Evolutionary conservation across 148 eudicot genomes (phyloP).

Genomic region (Chenopodium suecicum): DNA sequence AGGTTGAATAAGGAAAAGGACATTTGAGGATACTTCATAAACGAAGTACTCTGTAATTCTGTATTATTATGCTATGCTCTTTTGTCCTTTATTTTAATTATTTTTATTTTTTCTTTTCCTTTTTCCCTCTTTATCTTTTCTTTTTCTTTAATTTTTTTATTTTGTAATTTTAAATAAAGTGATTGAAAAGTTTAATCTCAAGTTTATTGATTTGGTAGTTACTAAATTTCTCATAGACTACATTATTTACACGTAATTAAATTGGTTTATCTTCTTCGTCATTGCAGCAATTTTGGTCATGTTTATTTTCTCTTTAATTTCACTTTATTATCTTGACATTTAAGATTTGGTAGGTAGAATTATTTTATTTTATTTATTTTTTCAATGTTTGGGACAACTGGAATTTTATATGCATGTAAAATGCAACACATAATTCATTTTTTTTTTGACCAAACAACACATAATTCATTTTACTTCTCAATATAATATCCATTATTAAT

Average conservation of each 20-base stretch:
- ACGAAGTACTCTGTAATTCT: background rate
- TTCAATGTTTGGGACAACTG: no score
- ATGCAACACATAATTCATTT: no score
- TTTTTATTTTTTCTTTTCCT: background rate
- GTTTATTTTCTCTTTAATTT: background rate
- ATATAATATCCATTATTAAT: no score
- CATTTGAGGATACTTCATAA: background rate
- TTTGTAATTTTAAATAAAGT: no score
- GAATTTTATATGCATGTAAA: no score
- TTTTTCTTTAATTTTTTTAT: background rate
- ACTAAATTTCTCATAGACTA: background rate
- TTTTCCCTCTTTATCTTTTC: background rate
- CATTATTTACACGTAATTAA: background rate
- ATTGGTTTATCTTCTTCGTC: background rate
- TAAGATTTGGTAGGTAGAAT: background rate
- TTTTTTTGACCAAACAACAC: no score
- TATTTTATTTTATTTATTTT: background rate
- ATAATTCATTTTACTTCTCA: no score
- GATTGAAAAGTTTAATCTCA: background rate
- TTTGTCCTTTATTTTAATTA: background rate
- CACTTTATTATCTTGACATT: no score
- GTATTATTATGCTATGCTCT: constrained; percentile 13
- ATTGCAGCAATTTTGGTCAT: background rate
- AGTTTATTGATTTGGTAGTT: background rate
- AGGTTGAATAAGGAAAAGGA: constrained; percentile 18